Percentiles rank a stretch among this genome's conserved stretches.
These are phyloP conservation scores for Spathaspora sp. DNA, from an alignment of 805 yeast genomes.

Conservation along the genomic window DNA sequence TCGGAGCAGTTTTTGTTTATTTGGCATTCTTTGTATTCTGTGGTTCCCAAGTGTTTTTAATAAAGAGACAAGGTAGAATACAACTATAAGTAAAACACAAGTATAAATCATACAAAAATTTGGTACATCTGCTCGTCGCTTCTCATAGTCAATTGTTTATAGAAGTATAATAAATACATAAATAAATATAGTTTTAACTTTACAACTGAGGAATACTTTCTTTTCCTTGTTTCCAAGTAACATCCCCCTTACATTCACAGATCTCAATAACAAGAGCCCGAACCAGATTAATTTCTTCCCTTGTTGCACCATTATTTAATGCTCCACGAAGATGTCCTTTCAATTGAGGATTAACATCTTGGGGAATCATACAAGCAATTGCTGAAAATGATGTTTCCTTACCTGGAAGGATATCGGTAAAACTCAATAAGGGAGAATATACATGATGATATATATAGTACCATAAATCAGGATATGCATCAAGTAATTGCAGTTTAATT, in stretches of 20 bases:
- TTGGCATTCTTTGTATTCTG: constrained; percentile 79
- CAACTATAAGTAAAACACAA: constrained; percentile 34
- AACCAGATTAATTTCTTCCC: constrained; percentile 54
- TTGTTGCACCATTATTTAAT: constrained; percentile 64
- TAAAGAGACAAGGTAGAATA: constrained; percentile 64
- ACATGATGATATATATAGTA: constrained; percentile 62
- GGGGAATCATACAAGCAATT: constrained; percentile 75
- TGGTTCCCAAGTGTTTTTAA: constrained; percentile 74
- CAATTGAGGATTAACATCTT: constrained; percentile 84
- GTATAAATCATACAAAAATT: not conserved
- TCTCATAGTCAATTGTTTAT: not conserved
- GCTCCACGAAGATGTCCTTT: constrained; percentile 88
- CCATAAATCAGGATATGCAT: constrained; percentile 82
- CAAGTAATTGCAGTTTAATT: constrained; percentile 59
- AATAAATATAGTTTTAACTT: not conserved
- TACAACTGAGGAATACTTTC: constrained; percentile 48
- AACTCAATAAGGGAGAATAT: constrained; percentile 71
- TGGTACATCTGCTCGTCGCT: not conserved
- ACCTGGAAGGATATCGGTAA: constrained; percentile 52
- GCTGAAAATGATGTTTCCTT: constrained; percentile 71
- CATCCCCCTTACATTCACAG: constrained; percentile 65
- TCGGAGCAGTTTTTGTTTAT: constrained; percentile 85
- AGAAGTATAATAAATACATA: not conserved
- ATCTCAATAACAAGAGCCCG: constrained; percentile 58
- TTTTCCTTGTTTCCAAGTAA: constrained; percentile 43